Base-by-base conservation (phyloP, 2,329 filamentous ascomycete species). In the Verruconis gallopava region DNA sequence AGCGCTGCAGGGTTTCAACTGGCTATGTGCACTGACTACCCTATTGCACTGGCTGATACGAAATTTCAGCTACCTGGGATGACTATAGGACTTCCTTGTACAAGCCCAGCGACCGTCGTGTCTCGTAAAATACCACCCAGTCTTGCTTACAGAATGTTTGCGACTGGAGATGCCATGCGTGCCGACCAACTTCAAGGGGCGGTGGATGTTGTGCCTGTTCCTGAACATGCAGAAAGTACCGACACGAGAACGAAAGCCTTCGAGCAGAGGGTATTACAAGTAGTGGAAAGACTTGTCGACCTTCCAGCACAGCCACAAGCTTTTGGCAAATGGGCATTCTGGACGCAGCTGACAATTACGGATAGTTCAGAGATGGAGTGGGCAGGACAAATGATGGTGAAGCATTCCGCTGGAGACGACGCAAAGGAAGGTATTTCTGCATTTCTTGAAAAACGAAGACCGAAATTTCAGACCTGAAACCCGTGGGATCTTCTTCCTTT, bases 171-270 rank as follows among this genome's bases (percentile, higher is more conserved):
- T 9, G 12, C 33, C 33, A 6, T 36, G 12, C 33, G 33, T 36
- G 33, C 33, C 9, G 33, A 36, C 14, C 6, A 36, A 36, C 14
- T 36, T 6, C 33, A 36, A 12, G 33, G 33, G 11, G 33, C 6
- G 9, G 33, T 36, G 6, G 33, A 36, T 9, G 33, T 36, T 9
- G 33, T 36, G 6, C 33, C 33, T 6, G 33, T 36, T 9, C 33
- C 33, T 15, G 33, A 36, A 36, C 33, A 36, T 15, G 33, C 33
- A 13, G 33, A 36, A 18, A 36, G 33, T 18, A 36, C 33, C 12
- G 33, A 36, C 33, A 36, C 33, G 17, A 36, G 12, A 18, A 36
- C 9, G 6, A 18, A 13, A 36, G 33, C 33, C 6, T 36, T 36
- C 33, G 33, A 36, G 14, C 33, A 36, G 17, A 13, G 33, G 12